A percentile compares a stretch with the other conserved stretches of the same genome.
phyloP scores from a whole-genome alignment of 2,329 filamentous ascomycete genomes.

The Fusarium multiceps region DNA sequence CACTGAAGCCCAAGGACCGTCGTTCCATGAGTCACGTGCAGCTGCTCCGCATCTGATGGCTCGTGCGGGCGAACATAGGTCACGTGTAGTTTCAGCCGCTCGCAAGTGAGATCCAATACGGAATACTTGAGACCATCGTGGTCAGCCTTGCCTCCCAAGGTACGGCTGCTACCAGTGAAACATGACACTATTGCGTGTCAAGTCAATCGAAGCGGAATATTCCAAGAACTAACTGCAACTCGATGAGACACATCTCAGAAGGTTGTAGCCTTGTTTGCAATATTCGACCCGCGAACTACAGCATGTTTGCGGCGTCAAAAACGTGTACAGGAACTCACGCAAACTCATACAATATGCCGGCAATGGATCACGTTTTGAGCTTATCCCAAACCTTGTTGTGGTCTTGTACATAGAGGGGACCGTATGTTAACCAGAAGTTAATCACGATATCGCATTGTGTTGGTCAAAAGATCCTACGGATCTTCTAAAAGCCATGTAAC shows the following conservation, averaged over 20 bases:
- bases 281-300: not conserved
- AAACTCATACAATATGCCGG: not conserved
- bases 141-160: conserved; percentile 9
- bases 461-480: not conserved
- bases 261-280: not conserved
- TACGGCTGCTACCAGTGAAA: not conserved
- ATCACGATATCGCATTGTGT: not conserved
- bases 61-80: conserved; percentile 33
- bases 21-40: conserved; percentile 41
- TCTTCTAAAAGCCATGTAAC: not conserved
- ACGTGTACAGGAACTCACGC: not conserved
- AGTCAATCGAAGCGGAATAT: not conserved
- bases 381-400: not conserved
- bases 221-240: not conserved
- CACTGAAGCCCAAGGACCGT: conserved; percentile 35
- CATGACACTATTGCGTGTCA: not conserved
- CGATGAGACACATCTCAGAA: too few relatives aligned
- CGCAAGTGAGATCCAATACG: not conserved
- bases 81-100: conserved; percentile 40
- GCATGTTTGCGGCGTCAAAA: conserved; percentile 12
- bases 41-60: conserved; percentile 42
- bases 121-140: not conserved
- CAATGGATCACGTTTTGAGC: not conserved
- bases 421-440: not conserved
- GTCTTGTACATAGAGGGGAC: not conserved